Percentiles rank a stretch among this genome's conserved stretches.
phyloP scores from a whole-genome alignment of 2,329 filamentous ascomycete species.

The Paraconiothyrium brasiliense region DNA sequence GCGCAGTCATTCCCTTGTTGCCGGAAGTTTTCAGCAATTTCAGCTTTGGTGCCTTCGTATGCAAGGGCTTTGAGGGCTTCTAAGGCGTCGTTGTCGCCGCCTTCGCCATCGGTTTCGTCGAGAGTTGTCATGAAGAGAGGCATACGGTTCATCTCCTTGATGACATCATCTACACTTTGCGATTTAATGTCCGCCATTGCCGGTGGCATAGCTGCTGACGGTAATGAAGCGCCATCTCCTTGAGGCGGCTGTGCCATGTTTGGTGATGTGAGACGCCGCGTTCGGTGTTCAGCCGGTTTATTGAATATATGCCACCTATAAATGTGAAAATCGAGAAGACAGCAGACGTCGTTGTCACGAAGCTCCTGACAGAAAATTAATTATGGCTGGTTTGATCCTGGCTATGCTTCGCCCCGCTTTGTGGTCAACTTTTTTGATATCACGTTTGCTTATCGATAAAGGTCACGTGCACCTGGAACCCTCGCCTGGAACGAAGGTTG shows the following conservation, averaged over 20 bases:
- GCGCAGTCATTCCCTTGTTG: constrained; percentile 93
- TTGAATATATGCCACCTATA: neutral
- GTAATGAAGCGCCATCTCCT: constrained; percentile 26
- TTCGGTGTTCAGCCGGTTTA: neutral
- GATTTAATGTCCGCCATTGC: constrained; percentile 66
- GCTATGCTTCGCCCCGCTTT: neutral
- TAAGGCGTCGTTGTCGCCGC: constrained; percentile 80
- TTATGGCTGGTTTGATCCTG: neutral
- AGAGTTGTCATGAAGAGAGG: constrained; percentile 97
- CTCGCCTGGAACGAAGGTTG: neutral
- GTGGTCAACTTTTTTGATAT: constrained; percentile 6
- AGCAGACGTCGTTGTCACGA: neutral
- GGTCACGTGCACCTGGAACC: neutral
- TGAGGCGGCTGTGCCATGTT: constrained; percentile 30
- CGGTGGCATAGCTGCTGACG: constrained; percentile 63
- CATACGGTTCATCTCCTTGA: constrained; percentile 72
- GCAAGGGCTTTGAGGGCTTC: constrained; percentile 90
- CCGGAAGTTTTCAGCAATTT: constrained; percentile 86
- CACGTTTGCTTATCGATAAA: constrained; percentile 14
- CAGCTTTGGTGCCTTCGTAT: constrained; percentile 88
- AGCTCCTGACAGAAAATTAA: neutral
- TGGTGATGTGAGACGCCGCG: neutral
- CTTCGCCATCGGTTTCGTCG: constrained; percentile 67
- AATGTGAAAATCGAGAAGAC: neutral
- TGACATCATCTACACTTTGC: constrained; percentile 67